phyloP scores from a whole-genome alignment of 805 yeast genomes.

The Debaryomyces tyrocola region DNA sequence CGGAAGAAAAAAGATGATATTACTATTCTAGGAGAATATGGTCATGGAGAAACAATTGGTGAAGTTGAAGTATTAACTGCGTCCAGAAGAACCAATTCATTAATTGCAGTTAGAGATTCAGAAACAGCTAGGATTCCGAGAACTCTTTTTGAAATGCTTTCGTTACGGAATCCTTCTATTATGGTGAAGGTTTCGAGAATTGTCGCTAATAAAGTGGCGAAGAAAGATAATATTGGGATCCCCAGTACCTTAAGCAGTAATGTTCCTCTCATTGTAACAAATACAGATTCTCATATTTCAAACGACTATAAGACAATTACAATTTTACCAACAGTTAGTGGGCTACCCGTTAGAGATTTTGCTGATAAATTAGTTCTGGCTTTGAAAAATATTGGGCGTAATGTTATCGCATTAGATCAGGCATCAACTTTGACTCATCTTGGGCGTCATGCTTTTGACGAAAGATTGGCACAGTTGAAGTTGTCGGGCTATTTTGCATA shows the following conservation, averaged over 20 bases:
- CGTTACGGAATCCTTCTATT: slow-evolving; percentile 81
- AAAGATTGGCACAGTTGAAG: slow-evolving; percentile 71
- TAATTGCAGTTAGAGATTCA: slow-evolving; percentile 88
- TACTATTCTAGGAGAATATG: slow-evolving; percentile 68
- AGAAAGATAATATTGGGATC: slow-evolving; percentile 9
- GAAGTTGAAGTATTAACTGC: slow-evolving; percentile 93
- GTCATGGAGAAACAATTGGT: slow-evolving; percentile 93
- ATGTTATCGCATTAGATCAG: slow-evolving; percentile 80
- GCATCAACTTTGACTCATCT: slow-evolving; percentile 74
- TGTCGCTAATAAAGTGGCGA: slow-evolving; percentile 62
- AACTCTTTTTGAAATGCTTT: slow-evolving; percentile 79
- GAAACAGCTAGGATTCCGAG: slow-evolving; percentile 93
- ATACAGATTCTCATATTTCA: slow-evolving; percentile 30
- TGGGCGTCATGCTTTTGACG: slow-evolving; percentile 93
- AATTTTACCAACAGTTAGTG: slow-evolving; percentile 73
- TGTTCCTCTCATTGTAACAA: slow-evolving; percentile 28
- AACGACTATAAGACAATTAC: slow-evolving; percentile 79
- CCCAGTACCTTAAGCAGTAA: slow-evolving; percentile 6
- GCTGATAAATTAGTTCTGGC: slow-evolving; percentile 74
- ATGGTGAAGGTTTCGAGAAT: slow-evolving; percentile 87
- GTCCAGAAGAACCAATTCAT: slow-evolving; percentile 62
- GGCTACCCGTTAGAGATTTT: slow-evolving; percentile 85
- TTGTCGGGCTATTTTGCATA: slow-evolving; percentile 89
- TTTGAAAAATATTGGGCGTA: slow-evolving; percentile 66
- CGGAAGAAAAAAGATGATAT: slow-evolving; percentile 18